Conservation (phyloP, 805 yeast genomes). For the Zygoascus biomembranicola region DNA sequence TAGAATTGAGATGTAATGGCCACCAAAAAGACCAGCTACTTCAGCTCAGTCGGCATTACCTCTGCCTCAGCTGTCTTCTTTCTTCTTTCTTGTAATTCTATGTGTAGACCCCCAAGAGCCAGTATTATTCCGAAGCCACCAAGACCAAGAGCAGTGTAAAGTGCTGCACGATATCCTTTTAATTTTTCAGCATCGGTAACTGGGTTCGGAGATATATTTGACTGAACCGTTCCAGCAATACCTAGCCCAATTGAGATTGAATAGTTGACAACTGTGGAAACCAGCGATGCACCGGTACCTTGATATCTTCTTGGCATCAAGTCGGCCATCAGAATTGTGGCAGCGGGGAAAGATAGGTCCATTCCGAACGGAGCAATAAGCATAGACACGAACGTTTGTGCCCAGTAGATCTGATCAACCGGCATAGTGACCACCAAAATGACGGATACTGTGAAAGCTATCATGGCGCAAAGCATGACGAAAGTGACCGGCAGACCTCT, state of each 20-base stretch:
- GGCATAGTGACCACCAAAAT: slow-evolving; percentile 48
- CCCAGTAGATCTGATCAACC: slow-evolving; percentile 50
- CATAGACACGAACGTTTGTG: slow-evolving; percentile 47
- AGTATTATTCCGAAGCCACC: slow-evolving; percentile 35
- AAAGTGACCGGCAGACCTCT: slow-evolving; percentile 4
- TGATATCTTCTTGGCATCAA: slow-evolving; percentile 54
- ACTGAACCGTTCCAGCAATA: slow-evolving; percentile 52
- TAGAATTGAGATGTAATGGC: no score
- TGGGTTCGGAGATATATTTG: slow-evolving; percentile 25
- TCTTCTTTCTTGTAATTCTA: no score
- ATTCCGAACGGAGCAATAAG: slow-evolving; percentile 61
- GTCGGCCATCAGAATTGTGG: slow-evolving; percentile 54
- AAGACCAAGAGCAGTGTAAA: slow-evolving; percentile 54
- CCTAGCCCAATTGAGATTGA: slow-evolving; percentile 64
- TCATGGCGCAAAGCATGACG: slow-evolving; percentile 29
- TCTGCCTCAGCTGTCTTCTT: no score
- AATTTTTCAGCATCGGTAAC: slow-evolving; percentile 22
- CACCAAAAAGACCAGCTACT: no score
- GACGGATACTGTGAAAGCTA: slow-evolving; percentile 51
- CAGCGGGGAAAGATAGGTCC: slow-evolving; percentile 74
- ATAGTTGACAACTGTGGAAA: slow-evolving; percentile 63
- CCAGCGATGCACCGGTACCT: slow-evolving; percentile 72
- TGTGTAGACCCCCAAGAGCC: slow-evolving; percentile 10
- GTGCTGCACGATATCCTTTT: slow-evolving; percentile 48
- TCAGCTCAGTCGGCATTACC: no score